Base-by-base conservation (phyloP, 495 filamentous ascomycete species). In the Acidomyces sp. region DNA sequence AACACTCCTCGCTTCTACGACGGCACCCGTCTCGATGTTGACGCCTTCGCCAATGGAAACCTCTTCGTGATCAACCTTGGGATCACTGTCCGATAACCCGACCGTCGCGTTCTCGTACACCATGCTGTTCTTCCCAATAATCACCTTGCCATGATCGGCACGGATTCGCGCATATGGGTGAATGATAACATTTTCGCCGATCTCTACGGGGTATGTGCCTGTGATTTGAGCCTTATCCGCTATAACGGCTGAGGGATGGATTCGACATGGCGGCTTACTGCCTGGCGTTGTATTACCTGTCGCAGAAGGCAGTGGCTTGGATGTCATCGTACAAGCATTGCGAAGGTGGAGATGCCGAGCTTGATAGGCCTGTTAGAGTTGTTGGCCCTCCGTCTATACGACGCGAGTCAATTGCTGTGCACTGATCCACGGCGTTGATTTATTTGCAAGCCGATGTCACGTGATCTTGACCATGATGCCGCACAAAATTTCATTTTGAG, bases 141-240 rank as follows among this genome's bases (percentile, higher is more conserved):
- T 72, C 23, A 94, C 71, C 16, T 78, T 72, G 0, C 81, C 86
- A 32, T 71, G 63, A 27, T 68, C 64, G 1, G 80, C 75, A 51
- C 78, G 75, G 50, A 94, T 64, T 35, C 71, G 69, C 0, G 75
- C 70, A 41, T 84, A 80, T 1, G 86, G 86, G 61, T 94, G 86
- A 41, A 94, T 64, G n/a, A 93, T 72, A 12, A 72, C 76, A 54
- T 81, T 73, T 24, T 72, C 62, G 43, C 73, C 74, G 49, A 93
- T 73, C 29, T 67, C 72, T 41, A 94, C 80, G 12, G 69, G 68
- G 60, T 85, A 66, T 3, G 69, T 75, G 18, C 86, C 86, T 4
- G 73, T 74, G 42, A 93, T 65, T 6, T 75, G 52, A 5, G 78
- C 80, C n/a, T 74, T 73, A 48, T 88, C 81, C 53, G 84, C 71